Base-by-base conservation (phyloP, 495 filamentous ascomycete genomes). In the Delitschia confertaspora region DNA sequence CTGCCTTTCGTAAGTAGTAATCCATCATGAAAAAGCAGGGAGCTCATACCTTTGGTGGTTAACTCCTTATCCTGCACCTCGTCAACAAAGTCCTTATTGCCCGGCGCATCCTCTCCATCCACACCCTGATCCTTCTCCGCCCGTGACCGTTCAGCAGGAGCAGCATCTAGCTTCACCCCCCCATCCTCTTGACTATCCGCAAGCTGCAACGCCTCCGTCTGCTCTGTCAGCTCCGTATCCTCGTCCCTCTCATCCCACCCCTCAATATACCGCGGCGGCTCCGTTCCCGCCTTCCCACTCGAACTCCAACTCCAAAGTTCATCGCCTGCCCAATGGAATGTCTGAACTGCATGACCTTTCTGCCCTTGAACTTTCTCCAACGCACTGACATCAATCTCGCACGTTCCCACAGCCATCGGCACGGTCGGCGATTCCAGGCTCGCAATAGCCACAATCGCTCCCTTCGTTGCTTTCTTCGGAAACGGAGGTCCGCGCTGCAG, bases 271-370 rank as follows among this genome's bases (percentile, higher is more conserved):
- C 51, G 52, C 8, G 66, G 65, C 3, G 58, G 34, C 3, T 49
- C 35, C 2, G 26, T 62, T 10, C 76, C 77, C 17, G 72, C 66
- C 20, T 68, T 72, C 19, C 74, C 75, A 16, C 60, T 66, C 20
- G 72, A 59, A 51, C 73, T 77, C 75, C 75, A 79, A 0, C 70
- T 70, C 75, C 80, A 85, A 29, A 83, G 51, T 62, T 85, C 81
- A 69, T 85, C 81, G 0, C 82, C 81, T 45, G 74, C 71, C 81
- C 81, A 85, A 56, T 85, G 81, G 25, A 82, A 58, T 11, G 73
- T 75, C 35, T 73, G 64, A 17, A 85, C 81, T 5, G 81, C 81
- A 57, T 75, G 74, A 2, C 81, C 81, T 60, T 80, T 83, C 16
- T 69, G 65, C 0, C 81, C 81, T 48, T 73, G 69, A 1, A 82